phyloP scores from a whole-genome alignment of 495 filamentous ascomycete genomes.

The Paragyromitra xinjiangensis region DNA sequence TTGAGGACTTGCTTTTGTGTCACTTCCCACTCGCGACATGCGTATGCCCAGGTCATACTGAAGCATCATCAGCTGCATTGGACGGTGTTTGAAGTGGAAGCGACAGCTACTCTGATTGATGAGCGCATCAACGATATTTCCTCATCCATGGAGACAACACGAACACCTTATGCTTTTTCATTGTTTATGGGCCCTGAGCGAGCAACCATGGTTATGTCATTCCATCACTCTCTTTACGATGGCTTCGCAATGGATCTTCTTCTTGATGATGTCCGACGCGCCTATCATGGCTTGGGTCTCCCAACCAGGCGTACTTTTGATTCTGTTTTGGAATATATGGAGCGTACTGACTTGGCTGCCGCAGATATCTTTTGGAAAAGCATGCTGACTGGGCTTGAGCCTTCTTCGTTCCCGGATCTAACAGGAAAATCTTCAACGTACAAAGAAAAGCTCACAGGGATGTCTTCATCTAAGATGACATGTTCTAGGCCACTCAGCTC shows the following conservation, averaged over 20 bases:
- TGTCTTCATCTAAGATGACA: slow-evolving; percentile 35
- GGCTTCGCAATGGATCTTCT: slow-evolving; percentile 73
- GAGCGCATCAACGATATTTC: slow-evolving; percentile 44
- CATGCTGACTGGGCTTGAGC: slow-evolving; percentile 64
- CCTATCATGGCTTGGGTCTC: slow-evolving; percentile 62
- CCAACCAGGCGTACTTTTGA: slow-evolving; percentile 62
- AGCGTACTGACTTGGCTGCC: slow-evolving; percentile 56
- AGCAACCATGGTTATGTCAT: slow-evolving; percentile 65
- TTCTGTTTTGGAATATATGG: slow-evolving; percentile 64
- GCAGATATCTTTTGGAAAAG: slow-evolving; percentile 71
- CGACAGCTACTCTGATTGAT: slow-evolving; percentile 35
- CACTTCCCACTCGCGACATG: slow-evolving; percentile 63
- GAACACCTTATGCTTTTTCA: slow-evolving; percentile 57
- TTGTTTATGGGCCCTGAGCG: slow-evolving; percentile 38
- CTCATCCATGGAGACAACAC: slow-evolving; percentile 24
- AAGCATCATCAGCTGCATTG: slow-evolving; percentile 55
- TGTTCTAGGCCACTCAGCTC: slow-evolving; percentile 59
- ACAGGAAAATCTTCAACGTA: slow-evolving; percentile 33
- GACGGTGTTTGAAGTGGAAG: slow-evolving; percentile 43
- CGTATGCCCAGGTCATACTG: slow-evolving; percentile 69
- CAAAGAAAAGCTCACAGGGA: slow-evolving; percentile 46
- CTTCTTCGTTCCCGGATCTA: slow-evolving; percentile 62
- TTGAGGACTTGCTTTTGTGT: slow-evolving; percentile 68
- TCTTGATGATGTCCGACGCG: slow-evolving; percentile 70
- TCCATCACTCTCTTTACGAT: slow-evolving; percentile 86